Evolutionary conservation across 345 rosid genomes (phyloP).

Genomic region (Aethionema arabicum): DNA sequence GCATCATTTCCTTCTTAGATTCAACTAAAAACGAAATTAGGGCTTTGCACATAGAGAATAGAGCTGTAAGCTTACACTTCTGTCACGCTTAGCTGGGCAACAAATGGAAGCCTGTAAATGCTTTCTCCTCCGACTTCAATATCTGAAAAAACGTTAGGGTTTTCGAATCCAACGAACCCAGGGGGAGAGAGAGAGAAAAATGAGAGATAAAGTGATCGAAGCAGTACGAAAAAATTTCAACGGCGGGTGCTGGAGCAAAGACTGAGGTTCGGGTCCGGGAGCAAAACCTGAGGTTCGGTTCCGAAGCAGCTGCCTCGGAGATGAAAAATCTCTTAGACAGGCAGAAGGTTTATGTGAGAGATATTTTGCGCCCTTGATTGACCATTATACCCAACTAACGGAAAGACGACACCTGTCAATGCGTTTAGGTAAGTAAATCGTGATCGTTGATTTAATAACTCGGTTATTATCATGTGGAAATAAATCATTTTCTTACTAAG

Average conservation of each 20-base stretch:
- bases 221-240: slow-evolving; percentile 53
- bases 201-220: slow-evolving; percentile 48
- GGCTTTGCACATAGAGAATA: slow-evolving; percentile 42
- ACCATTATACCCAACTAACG: slow-evolving; percentile 30
- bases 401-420: slow-evolving; percentile 3
- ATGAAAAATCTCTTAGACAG: background rate
- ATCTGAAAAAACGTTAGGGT: slow-evolving; percentile 38
- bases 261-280: slow-evolving; percentile 40
- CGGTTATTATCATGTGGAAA: no score
- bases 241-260: slow-evolving; percentile 54
- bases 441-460: no score
- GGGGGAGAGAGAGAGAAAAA: slow-evolving; percentile 31
- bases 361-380: slow-evolving; percentile 30
- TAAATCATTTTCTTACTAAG: no score
- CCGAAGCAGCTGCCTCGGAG: slow-evolving; percentile 30
- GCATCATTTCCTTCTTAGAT: background rate
- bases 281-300: slow-evolving; percentile 22
- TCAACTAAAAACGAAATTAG: slow-evolving; percentile 31
- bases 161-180: slow-evolving; percentile 35
- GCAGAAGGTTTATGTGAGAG: slow-evolving; percentile 20
- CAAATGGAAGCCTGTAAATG: slow-evolving; percentile 30
- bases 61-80: slow-evolving; percentile 41
- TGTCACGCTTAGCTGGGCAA: slow-evolving; percentile 28
- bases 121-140: slow-evolving; percentile 36
- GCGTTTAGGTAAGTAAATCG: no score